Evolutionary conservation across 2,329 filamentous ascomycete species (phyloP).

Genomic region (Paracoccidioides lutzii): DNA sequence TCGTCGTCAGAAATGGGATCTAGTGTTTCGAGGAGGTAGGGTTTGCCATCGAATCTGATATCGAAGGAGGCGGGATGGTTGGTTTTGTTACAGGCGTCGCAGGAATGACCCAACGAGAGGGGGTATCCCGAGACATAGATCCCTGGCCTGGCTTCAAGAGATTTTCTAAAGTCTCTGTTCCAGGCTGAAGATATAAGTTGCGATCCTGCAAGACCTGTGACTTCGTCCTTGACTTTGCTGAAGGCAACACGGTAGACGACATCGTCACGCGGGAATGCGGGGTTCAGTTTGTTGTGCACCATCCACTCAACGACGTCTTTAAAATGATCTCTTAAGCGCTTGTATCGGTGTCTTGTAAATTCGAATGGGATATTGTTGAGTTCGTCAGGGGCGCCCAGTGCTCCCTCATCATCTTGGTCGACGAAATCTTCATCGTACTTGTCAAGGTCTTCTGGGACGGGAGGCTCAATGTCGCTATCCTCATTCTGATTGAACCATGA

Average conservation of each 20-base stretch:
- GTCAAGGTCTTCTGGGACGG: slow-evolving; percentile 34
- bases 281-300: slow-evolving; percentile 65
- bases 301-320: slow-evolving; percentile 66
- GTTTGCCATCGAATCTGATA: slow-evolving; percentile 49
- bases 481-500: slow-evolving; percentile 19
- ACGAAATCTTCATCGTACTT: slow-evolving; percentile 53
- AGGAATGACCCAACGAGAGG: slow-evolving; percentile 36
- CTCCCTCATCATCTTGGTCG: slow-evolving; percentile 46
- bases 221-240: slow-evolving; percentile 58
- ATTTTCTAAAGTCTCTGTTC: slow-evolving; percentile 52
- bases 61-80: slow-evolving; percentile 55
- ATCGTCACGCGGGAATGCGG: slow-evolving; percentile 51
- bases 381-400: slow-evolving; percentile 43
- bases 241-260: slow-evolving; percentile 57
- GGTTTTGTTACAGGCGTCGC: slow-evolving; percentile 58
- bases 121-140: slow-evolving; percentile 40
- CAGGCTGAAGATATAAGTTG: slow-evolving; percentile 62
- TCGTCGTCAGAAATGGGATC: slow-evolving; percentile 45
- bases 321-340: slow-evolving; percentile 60
- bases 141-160: slow-evolving; percentile 53
- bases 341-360: slow-evolving; percentile 53
- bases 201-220: slow-evolving; percentile 52
- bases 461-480: slow-evolving; percentile 22
- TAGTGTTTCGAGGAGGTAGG: slow-evolving; percentile 54
- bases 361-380: slow-evolving; percentile 49